Percentiles rank a stretch among this genome's conserved stretches.
Conservation (phyloP, 768 basidiomycete genomes). For the Auriculariales sp. region DNA sequence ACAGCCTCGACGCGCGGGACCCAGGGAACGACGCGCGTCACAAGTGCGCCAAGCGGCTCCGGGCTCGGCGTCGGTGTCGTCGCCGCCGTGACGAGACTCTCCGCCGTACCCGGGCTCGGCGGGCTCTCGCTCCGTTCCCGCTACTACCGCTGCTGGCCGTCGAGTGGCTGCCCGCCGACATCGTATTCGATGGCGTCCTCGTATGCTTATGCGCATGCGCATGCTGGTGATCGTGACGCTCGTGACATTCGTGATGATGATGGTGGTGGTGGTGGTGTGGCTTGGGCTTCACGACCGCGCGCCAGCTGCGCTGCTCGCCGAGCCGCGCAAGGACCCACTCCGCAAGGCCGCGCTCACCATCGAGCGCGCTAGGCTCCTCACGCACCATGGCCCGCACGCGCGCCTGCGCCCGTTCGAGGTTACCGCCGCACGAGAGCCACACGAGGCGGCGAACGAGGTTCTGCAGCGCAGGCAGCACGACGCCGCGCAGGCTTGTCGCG, state of each 20-base stretch:
- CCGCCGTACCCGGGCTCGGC: too few species aligned
- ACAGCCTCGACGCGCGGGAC: too few species aligned
- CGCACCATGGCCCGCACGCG: too few species aligned
- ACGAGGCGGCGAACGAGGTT: conserved; percentile 55
- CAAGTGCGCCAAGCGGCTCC: neutral
- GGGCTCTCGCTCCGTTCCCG: too few species aligned
- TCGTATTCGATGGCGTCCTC: neutral
- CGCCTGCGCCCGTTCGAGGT: neutral
- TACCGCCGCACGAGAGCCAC: conserved; percentile 34
- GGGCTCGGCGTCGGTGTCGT: neutral
- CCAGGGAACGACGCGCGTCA: neutral
- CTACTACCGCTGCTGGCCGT: neutral
- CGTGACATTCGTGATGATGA: neutral
- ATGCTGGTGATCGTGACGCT: neutral
- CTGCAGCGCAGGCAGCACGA: conserved; percentile 50
- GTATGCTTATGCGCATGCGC: too few species aligned
- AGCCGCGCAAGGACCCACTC: neutral
- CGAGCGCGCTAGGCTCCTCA: neutral
- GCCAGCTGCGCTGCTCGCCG: neutral
- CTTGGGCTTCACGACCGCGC: neutral
- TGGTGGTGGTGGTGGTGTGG: neutral
- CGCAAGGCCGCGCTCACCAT: neutral
- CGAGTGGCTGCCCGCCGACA: neutral
- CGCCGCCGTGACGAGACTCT: neutral
- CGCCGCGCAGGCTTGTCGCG: conserved; percentile 40